Evolutionary conservation across 495 filamentous ascomycete genomes (phyloP), one percentile per base, ranked within the genome.

Genomic region (Aspergillus diversus): DNA sequence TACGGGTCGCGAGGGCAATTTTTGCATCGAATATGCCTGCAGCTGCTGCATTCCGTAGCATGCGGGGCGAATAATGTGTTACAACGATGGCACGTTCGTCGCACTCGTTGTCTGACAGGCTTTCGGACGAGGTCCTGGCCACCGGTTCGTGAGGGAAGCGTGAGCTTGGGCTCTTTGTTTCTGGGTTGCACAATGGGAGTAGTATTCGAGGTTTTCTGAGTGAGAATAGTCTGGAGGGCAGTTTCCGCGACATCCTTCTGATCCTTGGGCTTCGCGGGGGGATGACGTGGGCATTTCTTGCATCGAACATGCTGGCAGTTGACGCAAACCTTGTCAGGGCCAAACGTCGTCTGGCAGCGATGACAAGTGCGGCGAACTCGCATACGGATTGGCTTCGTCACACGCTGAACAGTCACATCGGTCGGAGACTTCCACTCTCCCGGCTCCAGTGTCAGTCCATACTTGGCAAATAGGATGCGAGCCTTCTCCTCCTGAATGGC

Each of bases 361-460:
- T 96, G 92, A 69, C 92, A 96, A 59, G 81, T 87, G 57, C 91
- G 89, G 66, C 91, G 93, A 39, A 97, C 89, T 35, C 94, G 86
- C 90, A 98, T 96, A 65, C 92, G 90, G 63, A 97, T 92, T 16
- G 90, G 87, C 75, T 94, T 96, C 72, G 94, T 87, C 16, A 97
- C 88, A 32, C 94, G 90, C 52, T 87, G 76, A 21, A 87, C 81
- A 56, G 87, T 82, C 34, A 80, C 77, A 61, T 85, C 83, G 62
- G 75, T 73, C 48, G 82, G 75, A 50, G 79, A 76, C 65, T 84
- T 84, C 88, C 87, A 90, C 71, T 92, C 89, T 61, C 81, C 84
- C 12, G 87, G 83, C 65, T 90, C 86, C 39, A 92, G 79, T 55
- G 86, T 86, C 64, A 93, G 66, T 46, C 88, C 89, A 64, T 92